Evolutionary conservation across 495 filamentous ascomycete species (phyloP), one percentile per base, ranked within the genome.

Genomic region (Talaromyces thailandensis): DNA sequence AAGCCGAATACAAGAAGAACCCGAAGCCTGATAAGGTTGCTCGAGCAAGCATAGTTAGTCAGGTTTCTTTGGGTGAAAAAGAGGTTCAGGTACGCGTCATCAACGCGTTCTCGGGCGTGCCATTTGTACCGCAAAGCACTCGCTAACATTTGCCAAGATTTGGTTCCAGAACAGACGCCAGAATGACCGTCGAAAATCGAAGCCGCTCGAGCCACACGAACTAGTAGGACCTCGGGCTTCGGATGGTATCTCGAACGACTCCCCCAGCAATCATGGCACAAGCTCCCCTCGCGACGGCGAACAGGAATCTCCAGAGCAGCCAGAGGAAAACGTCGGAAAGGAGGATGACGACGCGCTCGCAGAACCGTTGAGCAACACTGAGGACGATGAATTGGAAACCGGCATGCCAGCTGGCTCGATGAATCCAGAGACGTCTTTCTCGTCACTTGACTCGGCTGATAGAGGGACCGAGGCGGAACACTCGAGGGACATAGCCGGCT

Each of bases 91-190:
- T 97, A 68, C 80, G 88, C 58, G 57, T 56, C 48, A n/a, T 21
- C 3, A 32, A 16, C 51, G 56, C 26, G 45, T 59, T 23, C 21
- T 63, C 52, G 24, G 24, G 45, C 35, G 6, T 45, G 32, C 14
- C 24, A 62, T 60, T 26, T 23, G n/a, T n/a, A 51, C 32, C 8
- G 23, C 26, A 50, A 40, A 43, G 56, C 6, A 56, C 28, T 53
- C 16, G 59, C 60, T 66, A 63, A 65, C 56, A 62, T 62, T 26
- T 12, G 16, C 24, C 9, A 71, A 98, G 94, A 96, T 99, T 67
- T 99, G 95, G 95, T 99, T 99, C 75, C 95, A 98, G 71, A 99
- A 99, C 68, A 86, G 93, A 70, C 84, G 95, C 64, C 95, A 99
- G 71, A 96, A 92, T 75, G 88, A 92, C 68, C 85, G 95, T 61